Percentiles rank a stretch among this genome's conserved stretches.
phyloP scores from a whole-genome alignment of 257 asterid genomes.

The Solanum raphanifolium region DNA sequence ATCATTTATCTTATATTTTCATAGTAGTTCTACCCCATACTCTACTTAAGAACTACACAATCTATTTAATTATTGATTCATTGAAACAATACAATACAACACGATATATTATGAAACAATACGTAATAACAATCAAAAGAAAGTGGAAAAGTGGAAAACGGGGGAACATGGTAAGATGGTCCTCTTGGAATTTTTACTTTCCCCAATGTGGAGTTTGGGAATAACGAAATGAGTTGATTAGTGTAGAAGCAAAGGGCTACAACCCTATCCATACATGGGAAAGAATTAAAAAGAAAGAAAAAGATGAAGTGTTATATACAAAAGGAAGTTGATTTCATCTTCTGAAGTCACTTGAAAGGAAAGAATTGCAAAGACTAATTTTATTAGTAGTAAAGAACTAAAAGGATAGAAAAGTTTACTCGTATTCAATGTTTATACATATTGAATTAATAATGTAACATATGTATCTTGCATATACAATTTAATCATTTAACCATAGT shows the following conservation, averaged over 20 bases:
- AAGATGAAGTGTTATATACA: neutral
- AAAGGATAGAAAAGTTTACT: neutral
- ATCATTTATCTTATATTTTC: too few relatives aligned
- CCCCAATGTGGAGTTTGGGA: conserved; percentile 18
- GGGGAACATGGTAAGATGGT: conserved; percentile 42
- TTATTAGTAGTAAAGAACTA: neutral
- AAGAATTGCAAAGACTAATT: conserved; percentile 6
- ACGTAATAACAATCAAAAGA: neutral
- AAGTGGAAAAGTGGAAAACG: neutral
- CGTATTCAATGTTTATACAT: neutral
- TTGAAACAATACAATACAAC: too few relatives aligned
- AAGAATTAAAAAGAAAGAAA: conserved; percentile 1
- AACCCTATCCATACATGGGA: conserved; percentile 4
- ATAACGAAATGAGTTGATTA: conserved; percentile 46
- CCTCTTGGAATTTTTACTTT: conserved; percentile 15
- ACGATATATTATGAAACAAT: neutral
- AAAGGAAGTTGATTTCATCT: neutral
- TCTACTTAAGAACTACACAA: too few relatives aligned
- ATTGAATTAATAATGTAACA: neutral
- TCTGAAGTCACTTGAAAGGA: conserved; percentile 19
- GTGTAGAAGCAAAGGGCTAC: conserved; percentile 38
- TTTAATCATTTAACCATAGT: neutral
- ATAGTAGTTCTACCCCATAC: too few relatives aligned
- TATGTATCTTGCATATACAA: too few relatives aligned
- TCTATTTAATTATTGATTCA: too few relatives aligned